Evolutionary conservation across 306 rosid genomes (phyloP).

Genomic region (Comarum palustre): DNA sequence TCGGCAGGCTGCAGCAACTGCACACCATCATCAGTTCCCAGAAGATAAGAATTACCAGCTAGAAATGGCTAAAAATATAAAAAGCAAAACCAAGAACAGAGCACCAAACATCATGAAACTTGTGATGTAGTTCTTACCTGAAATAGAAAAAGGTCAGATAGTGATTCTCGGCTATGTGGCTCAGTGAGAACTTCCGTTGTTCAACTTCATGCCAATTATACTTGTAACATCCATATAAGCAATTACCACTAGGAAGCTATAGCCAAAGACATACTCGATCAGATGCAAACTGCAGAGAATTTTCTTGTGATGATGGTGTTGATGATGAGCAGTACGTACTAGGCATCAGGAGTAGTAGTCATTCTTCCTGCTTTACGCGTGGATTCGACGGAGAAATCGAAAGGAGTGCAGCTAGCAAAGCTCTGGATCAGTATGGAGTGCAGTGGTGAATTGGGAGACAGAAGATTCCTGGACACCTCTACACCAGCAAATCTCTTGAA

Average conservation of each 20-base stretch:
- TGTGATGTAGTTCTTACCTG: slow-evolving; percentile 40
- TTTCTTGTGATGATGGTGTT: background rate
- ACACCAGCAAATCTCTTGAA: slow-evolving; percentile 53
- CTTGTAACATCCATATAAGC: slow-evolving; percentile 14
- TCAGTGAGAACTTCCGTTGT: slow-evolving; percentile 52
- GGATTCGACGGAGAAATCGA: slow-evolving; percentile 41
- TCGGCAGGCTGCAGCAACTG: background rate
- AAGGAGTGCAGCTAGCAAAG: slow-evolving; percentile 29
- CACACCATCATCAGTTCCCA: slow-evolving; percentile 8
- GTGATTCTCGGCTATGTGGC: slow-evolving; percentile 41
- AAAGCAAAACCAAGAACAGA: background rate
- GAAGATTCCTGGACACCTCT: slow-evolving; percentile 48
- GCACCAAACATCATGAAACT: background rate
- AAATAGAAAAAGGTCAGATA: slow-evolving; percentile 39
- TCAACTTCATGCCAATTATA: slow-evolving; percentile 55
- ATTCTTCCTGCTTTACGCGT: slow-evolving; percentile 11
- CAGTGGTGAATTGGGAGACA: slow-evolving; percentile 36
- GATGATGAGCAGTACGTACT: background rate
- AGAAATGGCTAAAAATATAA: slow-evolving; percentile 5
- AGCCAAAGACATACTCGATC: slow-evolving; percentile 11
- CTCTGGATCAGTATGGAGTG: slow-evolving; percentile 3
- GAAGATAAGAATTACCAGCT: slow-evolving; percentile 7
- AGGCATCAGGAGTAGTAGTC: background rate
- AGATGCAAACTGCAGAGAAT: slow-evolving; percentile 7
- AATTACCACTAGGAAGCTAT: background rate